Base-by-base conservation (phyloP, 352 stramenopile species). In the Bremia lactucae region DNA sequence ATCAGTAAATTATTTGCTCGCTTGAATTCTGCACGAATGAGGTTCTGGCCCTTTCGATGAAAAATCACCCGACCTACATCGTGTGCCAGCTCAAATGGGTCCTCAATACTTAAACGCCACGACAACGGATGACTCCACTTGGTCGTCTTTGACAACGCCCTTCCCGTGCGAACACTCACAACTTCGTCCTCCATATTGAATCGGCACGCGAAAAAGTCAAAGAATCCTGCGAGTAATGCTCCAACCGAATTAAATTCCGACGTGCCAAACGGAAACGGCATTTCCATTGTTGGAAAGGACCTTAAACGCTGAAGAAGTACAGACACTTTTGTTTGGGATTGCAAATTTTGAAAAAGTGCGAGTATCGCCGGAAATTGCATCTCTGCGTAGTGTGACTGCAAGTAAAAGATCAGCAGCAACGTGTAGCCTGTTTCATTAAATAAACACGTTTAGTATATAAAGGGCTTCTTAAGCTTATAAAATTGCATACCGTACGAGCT, bases 391-490 rank as follows among this genome's bases (percentile, higher is more conserved):
- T 63, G 59, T 8, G 72, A 84, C 55, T 97, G 90, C 29, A 99
- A 78, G 68, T 96, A 99, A 62, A 98, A 96, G 36, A 99, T 76
- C 29, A 98, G 61, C 62, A 98, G 76, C 31, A 99, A 62, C 50
- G 97, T 92, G 68, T 97, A 98, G 0, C 90, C 72, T 88, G 39
- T 3, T 34, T 18, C 18, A 34, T 35, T 24, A 16, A 3, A 2
- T 2, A 37, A 15, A 7, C 19, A 40, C 24, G 18, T 14, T n/a
- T 35, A 40, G 31, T 55, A 21, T 50, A 33, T 34, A 23, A 56
- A 34, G 6, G 1, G 42, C 31, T 2, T 39, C 22, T n/a, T 5
- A 38, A 34, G 34, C 14, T 15, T 26, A 33, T 11, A 6, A 5
- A 5, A 1, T 31, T 25, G 36, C 55, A 31, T 44, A 87, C 77